These are phyloP conservation scores for Stenocarpella maydis DNA, from an alignment of 2,329 filamentous ascomycete genomes.

Conservation along the genomic window DNA sequence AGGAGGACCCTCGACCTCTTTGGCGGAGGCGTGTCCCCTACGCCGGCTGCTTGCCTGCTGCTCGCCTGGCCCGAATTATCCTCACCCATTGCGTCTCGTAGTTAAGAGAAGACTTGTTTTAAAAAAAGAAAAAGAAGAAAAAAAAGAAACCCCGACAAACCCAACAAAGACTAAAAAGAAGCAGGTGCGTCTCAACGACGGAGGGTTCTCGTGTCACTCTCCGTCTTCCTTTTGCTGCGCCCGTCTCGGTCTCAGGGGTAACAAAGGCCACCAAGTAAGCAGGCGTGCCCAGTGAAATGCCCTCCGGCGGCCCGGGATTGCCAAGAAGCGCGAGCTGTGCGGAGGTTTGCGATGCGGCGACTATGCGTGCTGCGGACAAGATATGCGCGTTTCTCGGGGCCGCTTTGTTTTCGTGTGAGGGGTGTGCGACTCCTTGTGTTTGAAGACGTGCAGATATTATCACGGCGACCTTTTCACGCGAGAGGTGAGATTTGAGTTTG, in stretches of 20 bases:
- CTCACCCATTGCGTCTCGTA: not conserved
- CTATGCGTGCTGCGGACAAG: not conserved
- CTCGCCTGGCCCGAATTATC: not conserved
- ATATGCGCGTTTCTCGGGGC: too few relatives aligned
- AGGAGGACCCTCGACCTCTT: conserved; percentile 60
- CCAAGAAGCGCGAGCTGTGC: not conserved
- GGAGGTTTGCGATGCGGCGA: too few relatives aligned
- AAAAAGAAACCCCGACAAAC: too few relatives aligned
- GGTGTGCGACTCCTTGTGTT: not conserved
- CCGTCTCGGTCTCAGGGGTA: conserved; percentile 4
- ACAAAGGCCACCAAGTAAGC: not conserved
- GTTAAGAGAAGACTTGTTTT: not conserved
- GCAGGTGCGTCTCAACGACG: too few relatives aligned
- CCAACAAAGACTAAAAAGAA: too few relatives aligned
- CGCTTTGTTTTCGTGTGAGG: not conserved
- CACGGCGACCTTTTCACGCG: not conserved
- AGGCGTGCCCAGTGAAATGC: too few relatives aligned
- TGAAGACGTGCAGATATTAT: conserved; percentile 2
- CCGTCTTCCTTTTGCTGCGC: too few relatives aligned
- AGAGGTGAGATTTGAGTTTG: not conserved
- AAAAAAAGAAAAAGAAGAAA: too few relatives aligned
- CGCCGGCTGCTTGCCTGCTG: not conserved
- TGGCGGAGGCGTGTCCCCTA: not conserved
- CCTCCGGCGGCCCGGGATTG: conserved; percentile 1
- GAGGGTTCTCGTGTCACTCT: too few relatives aligned